Evolutionary conservation across 257 asterid genomes (phyloP).

Genomic region (Ilex aquifolium): DNA sequence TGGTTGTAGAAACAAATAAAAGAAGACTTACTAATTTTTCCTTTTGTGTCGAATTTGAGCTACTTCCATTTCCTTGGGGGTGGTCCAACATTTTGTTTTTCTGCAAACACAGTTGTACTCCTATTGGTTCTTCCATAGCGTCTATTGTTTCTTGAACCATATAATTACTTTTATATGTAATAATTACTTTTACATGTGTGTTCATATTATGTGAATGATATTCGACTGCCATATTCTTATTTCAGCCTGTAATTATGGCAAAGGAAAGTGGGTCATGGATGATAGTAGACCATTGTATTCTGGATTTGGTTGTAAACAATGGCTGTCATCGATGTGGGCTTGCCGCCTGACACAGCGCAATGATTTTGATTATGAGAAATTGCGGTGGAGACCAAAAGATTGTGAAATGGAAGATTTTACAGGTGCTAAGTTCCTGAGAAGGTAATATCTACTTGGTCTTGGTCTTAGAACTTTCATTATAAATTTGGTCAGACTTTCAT

Average conservation of each 20-base stretch:
- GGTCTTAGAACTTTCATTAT: slow-evolving; percentile 11
- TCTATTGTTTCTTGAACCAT: background rate
- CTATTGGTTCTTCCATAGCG: background rate
- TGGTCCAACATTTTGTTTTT: slow-evolving; percentile 11
- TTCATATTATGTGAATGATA: background rate
- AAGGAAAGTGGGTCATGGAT: slow-evolving; percentile 81
- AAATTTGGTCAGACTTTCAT: slow-evolving; percentile 4
- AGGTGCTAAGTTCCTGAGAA: slow-evolving; percentile 53
- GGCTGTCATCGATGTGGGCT: slow-evolving; percentile 98
- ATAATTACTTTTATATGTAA: too few relatives aligned
- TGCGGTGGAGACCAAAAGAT: slow-evolving; percentile 74
- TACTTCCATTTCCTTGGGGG: background rate
- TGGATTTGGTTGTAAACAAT: slow-evolving; percentile 80
- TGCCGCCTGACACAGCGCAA: slow-evolving; percentile 84
- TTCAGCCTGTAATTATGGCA: slow-evolving; percentile 67
- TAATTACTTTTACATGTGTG: too few relatives aligned
- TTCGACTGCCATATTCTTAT: slow-evolving; percentile 10
- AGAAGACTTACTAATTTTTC: background rate
- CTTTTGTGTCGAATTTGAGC: background rate
- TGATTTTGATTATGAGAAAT: slow-evolving; percentile 81
- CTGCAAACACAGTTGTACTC: background rate
- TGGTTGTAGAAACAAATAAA: background rate
- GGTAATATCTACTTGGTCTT: slow-evolving; percentile 30
- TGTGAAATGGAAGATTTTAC: slow-evolving; percentile 74
- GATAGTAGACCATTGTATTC: slow-evolving; percentile 69